Conservation (phyloP, 805 yeast genomes). For the Wickerhamomyces subpelliculosus region DNA sequence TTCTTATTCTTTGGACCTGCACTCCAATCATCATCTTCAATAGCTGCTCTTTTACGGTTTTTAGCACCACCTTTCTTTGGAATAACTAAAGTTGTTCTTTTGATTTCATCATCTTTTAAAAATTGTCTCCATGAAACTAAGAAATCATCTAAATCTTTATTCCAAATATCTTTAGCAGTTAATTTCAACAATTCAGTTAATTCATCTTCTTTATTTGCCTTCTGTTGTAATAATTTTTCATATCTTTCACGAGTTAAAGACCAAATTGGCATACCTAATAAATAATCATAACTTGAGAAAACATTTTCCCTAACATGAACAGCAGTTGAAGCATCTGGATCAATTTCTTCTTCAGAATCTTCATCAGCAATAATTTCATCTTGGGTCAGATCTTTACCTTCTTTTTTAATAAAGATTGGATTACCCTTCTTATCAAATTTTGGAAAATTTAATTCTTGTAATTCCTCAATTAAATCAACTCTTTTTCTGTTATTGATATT, state of each 20-base stretch:
- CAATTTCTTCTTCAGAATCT: conserved; percentile 34
- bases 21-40: conserved; percentile 13
- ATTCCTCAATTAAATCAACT: conserved; percentile 51
- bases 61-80: conserved; percentile 37
- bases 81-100: conserved; percentile 44
- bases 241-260: conserved; percentile 87
- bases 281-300: conserved; percentile 71
- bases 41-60: conserved; percentile 29
- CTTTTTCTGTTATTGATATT: conserved; percentile 71
- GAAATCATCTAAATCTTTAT: conserved; percentile 72
- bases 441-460: conserved; percentile 64
- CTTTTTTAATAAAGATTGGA: conserved; percentile 43
- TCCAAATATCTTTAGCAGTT: conserved; percentile 87
- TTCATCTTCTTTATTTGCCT: conserved; percentile 65
- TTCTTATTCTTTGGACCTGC: conserved; percentile 9
- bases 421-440: conserved; percentile 65
- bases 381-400: conserved; percentile 18
- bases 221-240: conserved; percentile 67
- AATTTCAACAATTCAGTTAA: conserved; percentile 56
- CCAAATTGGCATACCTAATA: conserved; percentile 91
- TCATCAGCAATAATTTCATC: conserved; percentile 36
- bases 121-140: conserved; percentile 59
- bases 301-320: conserved; percentile 42
- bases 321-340: conserved; percentile 26
- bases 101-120: conserved; percentile 55